Percentiles rank a stretch among this genome's conserved stretches.
phyloP scores from a whole-genome alignment of 306 rosid genomes.

The Trifolium subterraneum region DNA sequence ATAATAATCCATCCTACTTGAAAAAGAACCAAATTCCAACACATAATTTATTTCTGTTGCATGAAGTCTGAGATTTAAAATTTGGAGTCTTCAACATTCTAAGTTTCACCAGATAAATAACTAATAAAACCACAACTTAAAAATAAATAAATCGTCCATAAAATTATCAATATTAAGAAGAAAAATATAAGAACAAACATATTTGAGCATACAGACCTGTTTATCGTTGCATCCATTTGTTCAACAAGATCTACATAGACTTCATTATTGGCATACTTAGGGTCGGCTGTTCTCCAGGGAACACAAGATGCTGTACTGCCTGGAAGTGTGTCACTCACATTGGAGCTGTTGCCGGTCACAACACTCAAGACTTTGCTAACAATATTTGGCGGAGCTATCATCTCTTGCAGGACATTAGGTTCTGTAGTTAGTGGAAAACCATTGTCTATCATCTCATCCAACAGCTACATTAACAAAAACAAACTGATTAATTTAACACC shows the following conservation, averaged over 20 bases:
- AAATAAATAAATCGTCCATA: not conserved
- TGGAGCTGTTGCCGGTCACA: constrained; percentile 90
- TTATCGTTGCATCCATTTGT: constrained; percentile 86
- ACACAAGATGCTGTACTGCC: constrained; percentile 78
- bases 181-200: constrained; percentile 29
- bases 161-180: constrained; percentile 24
- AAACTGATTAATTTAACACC: constrained; percentile 18
- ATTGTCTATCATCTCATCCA: constrained; percentile 99
- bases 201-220: constrained; percentile 59
- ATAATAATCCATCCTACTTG: constrained; percentile 1
- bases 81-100: constrained; percentile 16
- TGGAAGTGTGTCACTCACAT: constrained; percentile 86
- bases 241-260: constrained; percentile 90
- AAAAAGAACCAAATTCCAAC: constrained; percentile 20
- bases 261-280: constrained; percentile 82
- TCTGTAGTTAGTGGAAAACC: constrained; percentile 98
- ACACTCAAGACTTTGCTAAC: constrained; percentile 91
- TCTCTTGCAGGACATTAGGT: constrained; percentile 85
- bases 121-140: not conserved
- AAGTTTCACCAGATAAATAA: constrained; percentile 8
- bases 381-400: constrained; percentile 94
- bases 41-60: not conserved
- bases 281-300: constrained; percentile 84
- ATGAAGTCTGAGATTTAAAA: not conserved
- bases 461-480: constrained; percentile 62